Conservation (phyloP, 148 eudicot genomes). For the Vaccinium corymbosum region DNA sequence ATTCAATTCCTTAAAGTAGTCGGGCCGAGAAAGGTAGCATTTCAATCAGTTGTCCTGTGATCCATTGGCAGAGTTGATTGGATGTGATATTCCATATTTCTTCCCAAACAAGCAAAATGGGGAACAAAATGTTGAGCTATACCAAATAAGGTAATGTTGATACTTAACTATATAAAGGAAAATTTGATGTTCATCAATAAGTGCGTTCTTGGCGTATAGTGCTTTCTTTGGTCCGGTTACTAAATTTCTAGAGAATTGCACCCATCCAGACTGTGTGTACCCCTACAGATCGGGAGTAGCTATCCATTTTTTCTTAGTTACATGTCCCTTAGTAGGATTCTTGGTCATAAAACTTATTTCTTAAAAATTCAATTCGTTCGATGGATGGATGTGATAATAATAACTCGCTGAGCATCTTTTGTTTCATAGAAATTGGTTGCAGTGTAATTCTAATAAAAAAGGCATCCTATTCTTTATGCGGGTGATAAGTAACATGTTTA, state of each 20-base stretch:
- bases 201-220: background rate
- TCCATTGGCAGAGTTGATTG: background rate
- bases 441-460: background rate
- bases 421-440: background rate
- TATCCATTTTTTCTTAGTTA: background rate
- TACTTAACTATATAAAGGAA: background rate
- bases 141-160: background rate
- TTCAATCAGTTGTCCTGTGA: background rate
- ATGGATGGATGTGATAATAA: constrained; percentile 3
- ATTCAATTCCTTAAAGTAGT: background rate
- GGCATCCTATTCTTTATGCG: background rate
- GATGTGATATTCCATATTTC: background rate
- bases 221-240: background rate
- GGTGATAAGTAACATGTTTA: too few species aligned
- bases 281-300: background rate
- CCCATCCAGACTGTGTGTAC: too few species aligned
- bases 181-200: background rate
- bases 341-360: background rate
- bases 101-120: background rate
- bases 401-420: background rate
- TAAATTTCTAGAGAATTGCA: too few species aligned
- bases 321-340: background rate
- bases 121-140: background rate
- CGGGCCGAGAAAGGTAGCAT: background rate
- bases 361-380: background rate